Percentiles rank a stretch among this genome's conserved stretches.
Evolutionary conservation across 176 grass and related monocot species (phyloP).

Genomic region (Oropetium thomaeum): DNA sequence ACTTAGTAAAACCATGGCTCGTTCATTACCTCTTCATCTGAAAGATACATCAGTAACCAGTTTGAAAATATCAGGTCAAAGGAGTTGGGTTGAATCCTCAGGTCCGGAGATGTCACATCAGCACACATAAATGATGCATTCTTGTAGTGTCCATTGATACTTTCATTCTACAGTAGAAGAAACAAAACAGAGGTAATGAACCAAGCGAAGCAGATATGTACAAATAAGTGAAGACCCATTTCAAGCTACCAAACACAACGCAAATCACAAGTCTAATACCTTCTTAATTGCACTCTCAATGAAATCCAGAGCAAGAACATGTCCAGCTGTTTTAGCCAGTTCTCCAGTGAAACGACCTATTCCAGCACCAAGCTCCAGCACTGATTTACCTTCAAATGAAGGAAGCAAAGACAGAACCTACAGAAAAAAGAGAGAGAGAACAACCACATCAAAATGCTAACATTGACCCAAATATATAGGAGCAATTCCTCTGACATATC

Average conservation of each 20-base stretch:
- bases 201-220: background rate
- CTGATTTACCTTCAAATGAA: slow-evolving; percentile 74
- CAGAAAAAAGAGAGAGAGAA: background rate
- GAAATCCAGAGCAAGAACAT: slow-evolving; percentile 88
- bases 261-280: slow-evolving; percentile 30
- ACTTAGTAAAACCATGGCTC: background rate
- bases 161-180: slow-evolving; percentile 81
- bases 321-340: slow-evolving; percentile 72
- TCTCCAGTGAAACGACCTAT: slow-evolving; percentile 96
- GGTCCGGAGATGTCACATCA: slow-evolving; percentile 81
- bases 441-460: slow-evolving; percentile 9
- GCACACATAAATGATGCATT: slow-evolving; percentile 89
- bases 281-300: slow-evolving; percentile 97
- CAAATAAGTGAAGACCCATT: background rate
- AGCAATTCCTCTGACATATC: background rate
- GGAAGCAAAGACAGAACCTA: slow-evolving; percentile 94
- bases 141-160: slow-evolving; percentile 73
- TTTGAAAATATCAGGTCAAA: slow-evolving; percentile 97
- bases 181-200: background rate
- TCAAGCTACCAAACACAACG: background rate
- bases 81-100: slow-evolving; percentile 67
- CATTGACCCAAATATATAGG: background rate
- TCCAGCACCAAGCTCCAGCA: slow-evolving; percentile 93
- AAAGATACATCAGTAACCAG: slow-evolving; percentile 98
- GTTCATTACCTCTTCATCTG: slow-evolving; percentile 77